Conservation (phyloP, 768 basidiomycete genomes). For the Kwoniella sp. region DNA sequence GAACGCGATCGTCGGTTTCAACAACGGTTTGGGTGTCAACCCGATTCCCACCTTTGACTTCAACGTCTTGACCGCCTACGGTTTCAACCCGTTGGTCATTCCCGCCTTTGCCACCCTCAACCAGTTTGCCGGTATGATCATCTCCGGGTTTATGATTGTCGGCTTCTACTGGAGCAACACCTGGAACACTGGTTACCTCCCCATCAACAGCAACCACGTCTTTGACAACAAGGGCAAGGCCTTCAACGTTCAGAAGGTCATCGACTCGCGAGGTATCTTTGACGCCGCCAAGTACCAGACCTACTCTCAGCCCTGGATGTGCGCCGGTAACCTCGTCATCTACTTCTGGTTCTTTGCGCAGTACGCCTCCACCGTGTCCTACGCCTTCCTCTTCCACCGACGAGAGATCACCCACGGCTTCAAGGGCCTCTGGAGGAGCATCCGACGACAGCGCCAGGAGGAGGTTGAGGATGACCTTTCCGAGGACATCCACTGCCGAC, state of each 20-base stretch:
- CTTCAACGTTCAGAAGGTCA: slow-evolving; percentile 55
- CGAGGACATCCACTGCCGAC: slow-evolving; percentile 19
- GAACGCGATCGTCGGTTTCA: slow-evolving; percentile 39
- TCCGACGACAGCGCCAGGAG: slow-evolving; percentile 1
- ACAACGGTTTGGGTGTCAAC: slow-evolving; percentile 51
- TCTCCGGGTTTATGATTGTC: slow-evolving; percentile 27
- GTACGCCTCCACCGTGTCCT: slow-evolving; percentile 36
- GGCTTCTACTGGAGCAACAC: slow-evolving; percentile 32
- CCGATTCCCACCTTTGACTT: slow-evolving; percentile 52
- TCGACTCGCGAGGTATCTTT: slow-evolving; percentile 52
- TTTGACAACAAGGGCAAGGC: slow-evolving; percentile 55
- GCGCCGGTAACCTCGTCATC: slow-evolving; percentile 53
- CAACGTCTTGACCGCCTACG: slow-evolving; percentile 39
- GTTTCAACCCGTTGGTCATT: slow-evolving; percentile 44
- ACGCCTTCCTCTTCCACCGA: slow-evolving; percentile 23
- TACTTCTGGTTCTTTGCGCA: slow-evolving; percentile 53
- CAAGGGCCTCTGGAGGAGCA: slow-evolving; percentile 1
- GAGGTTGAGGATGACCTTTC: slow-evolving; percentile 8
- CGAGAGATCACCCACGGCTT: slow-evolving; percentile 13
- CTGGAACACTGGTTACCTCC: slow-evolving; percentile 47
- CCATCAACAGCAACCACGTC: slow-evolving; percentile 46
- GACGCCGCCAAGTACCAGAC: slow-evolving; percentile 54
- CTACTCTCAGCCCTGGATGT: slow-evolving; percentile 54
- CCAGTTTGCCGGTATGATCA: slow-evolving; percentile 48
- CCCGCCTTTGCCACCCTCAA: slow-evolving; percentile 53